Evolutionary conservation across 2,329 filamentous ascomycete genomes (phyloP).

Genomic region (Arthrobotrys sinensis): DNA sequence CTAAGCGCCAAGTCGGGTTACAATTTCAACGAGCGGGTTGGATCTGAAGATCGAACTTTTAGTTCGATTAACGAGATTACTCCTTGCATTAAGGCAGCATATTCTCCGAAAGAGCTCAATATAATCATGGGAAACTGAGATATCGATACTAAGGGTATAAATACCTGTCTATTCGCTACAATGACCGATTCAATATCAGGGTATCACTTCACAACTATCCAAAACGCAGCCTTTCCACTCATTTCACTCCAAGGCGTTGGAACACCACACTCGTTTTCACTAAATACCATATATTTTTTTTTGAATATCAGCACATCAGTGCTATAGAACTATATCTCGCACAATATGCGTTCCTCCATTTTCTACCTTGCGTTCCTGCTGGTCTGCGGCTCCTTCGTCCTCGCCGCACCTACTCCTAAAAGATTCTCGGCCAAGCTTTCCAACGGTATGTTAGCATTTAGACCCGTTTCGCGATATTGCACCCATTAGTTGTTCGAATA

Average conservation of each 20-base stretch:
- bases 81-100: constrained; percentile 6
- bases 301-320: no score
- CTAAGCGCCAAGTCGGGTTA: neutral
- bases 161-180: neutral
- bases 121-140: neutral
- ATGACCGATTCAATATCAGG: no score
- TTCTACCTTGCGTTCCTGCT: constrained; percentile 10
- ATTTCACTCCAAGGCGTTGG: no score
- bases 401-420: constrained; percentile 2
- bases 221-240: no score
- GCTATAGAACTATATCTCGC: neutral
- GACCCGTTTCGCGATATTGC: neutral
- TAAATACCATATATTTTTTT: neutral
- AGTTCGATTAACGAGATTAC: constrained; percentile 1
- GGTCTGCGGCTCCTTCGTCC: neutral
- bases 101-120: neutral
- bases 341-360: constrained; percentile 23
- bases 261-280: no score
- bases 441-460: neutral
- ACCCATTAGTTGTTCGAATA: no score
- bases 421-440: neutral
- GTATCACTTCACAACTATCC: no score
- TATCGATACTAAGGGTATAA: neutral
- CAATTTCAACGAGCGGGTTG: neutral
- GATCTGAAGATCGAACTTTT: neutral